Base-by-base conservation (phyloP, 805 yeast species). In the Yamadazyma sp. region DNA sequence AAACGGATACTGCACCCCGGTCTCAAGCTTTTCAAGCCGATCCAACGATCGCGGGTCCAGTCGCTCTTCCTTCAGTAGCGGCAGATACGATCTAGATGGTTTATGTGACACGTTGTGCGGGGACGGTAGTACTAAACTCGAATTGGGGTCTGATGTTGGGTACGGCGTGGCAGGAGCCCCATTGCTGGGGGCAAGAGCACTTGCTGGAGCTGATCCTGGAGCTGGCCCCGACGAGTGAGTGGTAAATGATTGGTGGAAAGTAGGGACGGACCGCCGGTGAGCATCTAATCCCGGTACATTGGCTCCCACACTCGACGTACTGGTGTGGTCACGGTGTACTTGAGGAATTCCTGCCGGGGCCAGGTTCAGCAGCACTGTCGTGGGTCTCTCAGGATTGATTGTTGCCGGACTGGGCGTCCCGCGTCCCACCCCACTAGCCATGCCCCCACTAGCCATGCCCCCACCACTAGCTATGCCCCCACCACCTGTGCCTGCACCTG, bases 351-450 rank as follows among this genome's bases (percentile, higher is more conserved):
- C 32, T 5, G 38, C 38, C 10, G 38, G 38, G 3, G 38, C 38
- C 28, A 28, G 32, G 21, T 21, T 37, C 45, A 22, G 35, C 35
- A 14, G 40, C 19, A 31, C 23, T 34, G 15, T 43, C 40, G 17
- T 32, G 32, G 32, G 48, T 17, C 19, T 42, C 22, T 20, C 48
- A 15, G 19, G 37, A 17, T 29, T 17, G 32, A 32, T n/a, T n/a
- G 31, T 18, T 41, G 42, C 15, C 35, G 41, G 20, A 30, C 23
- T 16, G 38, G 32, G 4, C 28, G 21, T n/a, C 37, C 33, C 4
- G 48, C 41, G 28, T 39, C 42, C n/a, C 54, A 38, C 3, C 51
- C 46, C 3, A 63, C 60, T 6, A 22, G 46, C 42, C n/a, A n/a
- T n/a, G n/a, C 44, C 59, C 14, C 23, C 20, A 21, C 25, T 12